Evolutionary conservation across 2,329 filamentous ascomycete species (phyloP).

Genomic region (Alternaria metachromatica): DNA sequence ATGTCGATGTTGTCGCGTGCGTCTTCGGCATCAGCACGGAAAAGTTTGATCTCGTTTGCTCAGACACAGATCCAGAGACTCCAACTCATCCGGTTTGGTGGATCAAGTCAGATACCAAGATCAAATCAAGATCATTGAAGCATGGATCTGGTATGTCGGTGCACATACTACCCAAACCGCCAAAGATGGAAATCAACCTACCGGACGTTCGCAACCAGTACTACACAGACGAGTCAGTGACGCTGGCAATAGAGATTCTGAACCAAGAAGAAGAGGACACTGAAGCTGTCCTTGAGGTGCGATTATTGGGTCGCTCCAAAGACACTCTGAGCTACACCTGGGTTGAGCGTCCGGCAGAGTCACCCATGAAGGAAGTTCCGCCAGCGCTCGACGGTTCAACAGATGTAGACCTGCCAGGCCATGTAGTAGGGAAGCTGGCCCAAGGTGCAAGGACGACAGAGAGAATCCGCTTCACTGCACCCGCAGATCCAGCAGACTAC

Average conservation of each 20-base stretch:
- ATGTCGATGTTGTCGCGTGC: conserved; percentile 70
- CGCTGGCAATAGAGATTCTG: conserved; percentile 70
- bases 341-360: conserved; percentile 49
- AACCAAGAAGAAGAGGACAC: conserved; percentile 87
- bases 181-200: conserved; percentile 81
- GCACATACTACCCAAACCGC: conserved; percentile 83
- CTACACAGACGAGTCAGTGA: conserved; percentile 82
- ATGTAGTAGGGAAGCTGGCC: conserved; percentile 45
- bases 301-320: conserved; percentile 66
- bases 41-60: conserved; percentile 71
- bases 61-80: conserved; percentile 55
- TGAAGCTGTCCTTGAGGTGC: conserved; percentile 72
- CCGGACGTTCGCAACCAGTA: conserved; percentile 71
- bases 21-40: conserved; percentile 69
- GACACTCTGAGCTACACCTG: conserved; percentile 56
- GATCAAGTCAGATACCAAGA: conserved; percentile 29
- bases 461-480: conserved; percentile 50
- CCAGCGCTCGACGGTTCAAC: conserved; percentile 27
- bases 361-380: conserved; percentile 40
- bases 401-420: conserved; percentile 45
- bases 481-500: conserved; percentile 60
- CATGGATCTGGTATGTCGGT: conserved; percentile 59
- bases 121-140: conserved; percentile 40
- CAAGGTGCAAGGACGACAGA: conserved; percentile 42
- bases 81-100: conserved; percentile 43